Evolutionary conservation across 1,139 yeast genomes (phyloP), one percentile per base, ranked within the genome.

Genomic region (Debaryomyces singareniensis): DNA sequence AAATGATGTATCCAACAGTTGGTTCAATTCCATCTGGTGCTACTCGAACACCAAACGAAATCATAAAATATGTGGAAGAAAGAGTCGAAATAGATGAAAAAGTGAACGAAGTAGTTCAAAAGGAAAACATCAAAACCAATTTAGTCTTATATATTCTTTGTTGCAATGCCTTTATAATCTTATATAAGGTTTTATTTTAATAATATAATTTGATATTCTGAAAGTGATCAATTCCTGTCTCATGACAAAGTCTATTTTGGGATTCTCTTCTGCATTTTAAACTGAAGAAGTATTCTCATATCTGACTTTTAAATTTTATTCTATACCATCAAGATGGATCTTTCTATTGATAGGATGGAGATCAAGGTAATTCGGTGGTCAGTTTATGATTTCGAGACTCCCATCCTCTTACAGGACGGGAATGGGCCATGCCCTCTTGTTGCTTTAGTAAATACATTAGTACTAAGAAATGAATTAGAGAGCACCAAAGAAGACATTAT

Each of bases 391-490:
- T 51, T 55, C 25, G 48, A 47, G 34, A 61, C 75, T 15, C 77
- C 73, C n/a, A 75, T 87, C 22, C 56, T 89, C n/a, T 56, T 85
- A 13, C 96, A 89, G 53, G 84, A 84, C 39, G 66, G 56, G 28
- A 85, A 87, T 45, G 96, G 96, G 0, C 95, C 96, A 0, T 87
- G 96, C 48, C 95, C 96, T 2, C 55, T 89, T 26, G 71, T 87
- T n/a, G 89, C 96, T 0, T 58, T 89, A 26, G 68, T 78, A 30
- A 89, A 89, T 49, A 73, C 87, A 0, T 49, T 86, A 16, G 41
- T 78, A n/a, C 47, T 78, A 16, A 56, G 72, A 3, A 61, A 68
- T 23, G 73, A 69, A 61, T 15, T 24, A 32, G 23, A 37, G 43
- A 28, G 38, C 43, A 21, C 11, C 9, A 13, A 9, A 9, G 27